Percentiles rank a stretch among this genome's conserved stretches.
phyloP scores from a whole-genome alignment of 306 rosid species.

The Inga laurina region DNA sequence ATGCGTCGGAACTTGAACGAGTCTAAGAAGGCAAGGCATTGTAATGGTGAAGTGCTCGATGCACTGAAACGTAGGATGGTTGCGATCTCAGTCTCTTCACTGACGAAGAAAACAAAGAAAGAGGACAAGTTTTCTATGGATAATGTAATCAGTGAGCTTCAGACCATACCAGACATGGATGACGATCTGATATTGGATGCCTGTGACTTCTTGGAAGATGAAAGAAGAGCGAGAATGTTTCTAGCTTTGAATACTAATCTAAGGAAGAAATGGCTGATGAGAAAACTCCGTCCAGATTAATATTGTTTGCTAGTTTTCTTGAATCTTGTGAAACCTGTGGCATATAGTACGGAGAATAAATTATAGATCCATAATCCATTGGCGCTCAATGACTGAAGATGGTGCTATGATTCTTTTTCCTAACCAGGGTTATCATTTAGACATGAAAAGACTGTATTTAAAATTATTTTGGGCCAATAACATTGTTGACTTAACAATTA shows the following conservation, averaged over 20 bases:
- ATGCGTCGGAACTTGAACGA: conserved; percentile 23
- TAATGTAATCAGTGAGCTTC: conserved; percentile 41
- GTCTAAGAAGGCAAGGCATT: conserved; percentile 40
- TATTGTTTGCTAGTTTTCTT: neutral
- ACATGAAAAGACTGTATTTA: neutral
- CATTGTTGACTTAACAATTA: neutral
- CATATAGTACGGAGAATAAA: neutral
- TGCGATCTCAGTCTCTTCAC: conserved; percentile 50
- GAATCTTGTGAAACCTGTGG: conserved; percentile 1
- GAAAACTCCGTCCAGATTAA: conserved; percentile 38
- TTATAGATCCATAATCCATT: neutral
- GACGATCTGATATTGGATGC: conserved; percentile 39
- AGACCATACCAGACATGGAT: conserved; percentile 56
- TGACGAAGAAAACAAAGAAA: conserved; percentile 47
- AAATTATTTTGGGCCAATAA: neutral
- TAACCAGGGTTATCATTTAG: no score
- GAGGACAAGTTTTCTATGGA: conserved; percentile 46
- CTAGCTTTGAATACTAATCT: conserved; percentile 26
- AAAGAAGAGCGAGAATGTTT: conserved; percentile 40
- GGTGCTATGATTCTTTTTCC: neutral
- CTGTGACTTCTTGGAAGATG: conserved; percentile 42
- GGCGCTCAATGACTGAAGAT: neutral
- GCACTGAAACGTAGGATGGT: conserved; percentile 38
- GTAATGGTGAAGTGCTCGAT: conserved; percentile 20
- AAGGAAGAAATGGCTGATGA: conserved; percentile 35